Conservation (phyloP, 495 filamentous ascomycete species). For the Penicillium bovifimosum region DNA sequence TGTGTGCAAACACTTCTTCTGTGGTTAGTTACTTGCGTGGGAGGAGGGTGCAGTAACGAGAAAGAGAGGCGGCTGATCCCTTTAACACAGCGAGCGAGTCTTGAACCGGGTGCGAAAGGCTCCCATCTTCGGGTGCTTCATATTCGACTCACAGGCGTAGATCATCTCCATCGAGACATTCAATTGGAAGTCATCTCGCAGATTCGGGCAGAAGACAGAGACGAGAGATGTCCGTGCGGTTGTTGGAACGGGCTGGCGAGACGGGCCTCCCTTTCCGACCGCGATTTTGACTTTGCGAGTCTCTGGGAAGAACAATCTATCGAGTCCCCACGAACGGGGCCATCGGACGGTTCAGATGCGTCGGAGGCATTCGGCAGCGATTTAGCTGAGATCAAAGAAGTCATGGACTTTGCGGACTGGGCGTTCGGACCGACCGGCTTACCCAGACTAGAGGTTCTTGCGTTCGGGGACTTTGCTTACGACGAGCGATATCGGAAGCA, state of each 20-base stretch:
- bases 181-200: neutral
- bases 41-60: no score
- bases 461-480: conserved; percentile 13
- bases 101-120: neutral
- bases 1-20: neutral
- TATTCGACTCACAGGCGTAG: neutral
- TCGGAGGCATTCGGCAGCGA: no score
- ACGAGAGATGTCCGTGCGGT: neutral
- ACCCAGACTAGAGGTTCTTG: conserved; percentile 2
- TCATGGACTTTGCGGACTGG: conserved; percentile 11
- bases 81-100: neutral
- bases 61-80: no score
- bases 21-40: neutral
- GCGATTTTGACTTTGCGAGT: neutral
- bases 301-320: no score
- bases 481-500: conserved; percentile 6
- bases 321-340: no score
- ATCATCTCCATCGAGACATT: neutral
- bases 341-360: neutral
- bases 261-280: neutral
- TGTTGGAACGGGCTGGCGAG: neutral
- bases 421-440: conserved; percentile 14
- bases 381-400: no score
- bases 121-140: neutral
- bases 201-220: neutral